Evolutionary conservation across 805 yeast genomes (phyloP).

Genomic region (Cyberlindnera mycetangii): DNA sequence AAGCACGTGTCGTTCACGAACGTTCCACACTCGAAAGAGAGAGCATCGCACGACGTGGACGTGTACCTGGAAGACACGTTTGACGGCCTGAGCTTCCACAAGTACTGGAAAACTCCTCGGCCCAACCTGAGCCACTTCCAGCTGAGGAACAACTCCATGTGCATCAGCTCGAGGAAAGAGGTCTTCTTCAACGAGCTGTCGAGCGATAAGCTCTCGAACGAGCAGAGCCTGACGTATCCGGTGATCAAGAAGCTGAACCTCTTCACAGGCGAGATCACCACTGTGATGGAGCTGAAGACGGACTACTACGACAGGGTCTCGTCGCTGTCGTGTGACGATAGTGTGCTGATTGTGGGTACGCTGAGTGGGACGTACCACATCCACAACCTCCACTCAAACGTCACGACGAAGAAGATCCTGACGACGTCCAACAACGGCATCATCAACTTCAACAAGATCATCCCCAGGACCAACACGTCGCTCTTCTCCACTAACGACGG

Average conservation of each 20-base stretch:
- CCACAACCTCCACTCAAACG: constrained; percentile 32
- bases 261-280: constrained; percentile 27
- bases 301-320: constrained; percentile 38
- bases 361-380: constrained; percentile 48
- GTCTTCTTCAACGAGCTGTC: constrained; percentile 10
- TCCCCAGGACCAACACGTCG: constrained; percentile 29
- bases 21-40: constrained; percentile 23
- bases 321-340: constrained; percentile 42
- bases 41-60: constrained; percentile 18
- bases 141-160: constrained; percentile 44
- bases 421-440: constrained; percentile 47
- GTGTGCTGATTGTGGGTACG: constrained; percentile 48
- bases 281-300: constrained; percentile 35
- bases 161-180: constrained; percentile 4
- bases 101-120: constrained; percentile 38
- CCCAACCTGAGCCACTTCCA: constrained; percentile 57
- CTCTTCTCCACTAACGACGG: constrained; percentile 52
- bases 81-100: constrained; percentile 29
- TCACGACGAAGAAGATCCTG: constrained; percentile 36
- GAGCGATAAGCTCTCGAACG: neutral
- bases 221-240: constrained; percentile 4
- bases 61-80: constrained; percentile 4
- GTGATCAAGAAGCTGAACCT: constrained; percentile 26
- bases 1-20: constrained; percentile 28
- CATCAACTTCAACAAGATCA: constrained; percentile 45